Conservation (phyloP, 371 early-diverging fungal genomes). For the Synchytrium microbalum region DNA sequence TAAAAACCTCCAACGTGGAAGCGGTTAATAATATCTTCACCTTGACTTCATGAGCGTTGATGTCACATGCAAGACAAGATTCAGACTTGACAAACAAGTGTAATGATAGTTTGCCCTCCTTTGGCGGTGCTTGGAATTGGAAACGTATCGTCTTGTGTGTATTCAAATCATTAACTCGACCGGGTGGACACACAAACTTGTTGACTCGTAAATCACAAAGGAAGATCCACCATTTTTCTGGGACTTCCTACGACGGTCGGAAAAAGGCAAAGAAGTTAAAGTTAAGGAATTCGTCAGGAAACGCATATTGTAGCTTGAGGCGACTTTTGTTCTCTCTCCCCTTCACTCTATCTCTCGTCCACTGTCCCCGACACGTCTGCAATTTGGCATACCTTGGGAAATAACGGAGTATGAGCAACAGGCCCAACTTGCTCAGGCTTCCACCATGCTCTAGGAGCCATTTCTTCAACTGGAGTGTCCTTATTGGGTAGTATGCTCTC, state of each 20-base stretch:
- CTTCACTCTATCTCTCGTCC: no score
- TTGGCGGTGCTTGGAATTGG: slow-evolving; percentile 91
- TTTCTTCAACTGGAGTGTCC: slow-evolving; percentile 24
- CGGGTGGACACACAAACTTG: slow-evolving; percentile 53
- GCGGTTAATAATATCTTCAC: slow-evolving; percentile 47
- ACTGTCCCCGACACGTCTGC: not conserved
- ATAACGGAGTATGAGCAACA: slow-evolving; percentile 38
- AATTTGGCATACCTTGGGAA: slow-evolving; percentile 17
- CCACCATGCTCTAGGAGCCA: slow-evolving; percentile 24
- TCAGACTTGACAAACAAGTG: slow-evolving; percentile 81
- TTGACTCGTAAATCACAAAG: slow-evolving; percentile 76
- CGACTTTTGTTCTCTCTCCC: no score
- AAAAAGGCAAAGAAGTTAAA: no score
- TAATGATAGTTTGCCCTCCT: slow-evolving; percentile 76
- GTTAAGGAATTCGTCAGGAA: no score
- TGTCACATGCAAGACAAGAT: slow-evolving; percentile 75
- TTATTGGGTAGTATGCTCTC: slow-evolving; percentile 2
- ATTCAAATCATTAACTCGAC: slow-evolving; percentile 61
- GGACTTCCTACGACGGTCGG: slow-evolving; percentile 51
- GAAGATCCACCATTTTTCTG: slow-evolving; percentile 79
- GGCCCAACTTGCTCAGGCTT: slow-evolving; percentile 9
- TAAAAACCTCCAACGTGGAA: no score
- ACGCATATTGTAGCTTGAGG: no score
- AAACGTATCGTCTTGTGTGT: slow-evolving; percentile 48
- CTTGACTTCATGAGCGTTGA: not conserved